Conservation (phyloP, 2,329 filamentous ascomycete genomes). For the Xylariales sp. region DNA sequence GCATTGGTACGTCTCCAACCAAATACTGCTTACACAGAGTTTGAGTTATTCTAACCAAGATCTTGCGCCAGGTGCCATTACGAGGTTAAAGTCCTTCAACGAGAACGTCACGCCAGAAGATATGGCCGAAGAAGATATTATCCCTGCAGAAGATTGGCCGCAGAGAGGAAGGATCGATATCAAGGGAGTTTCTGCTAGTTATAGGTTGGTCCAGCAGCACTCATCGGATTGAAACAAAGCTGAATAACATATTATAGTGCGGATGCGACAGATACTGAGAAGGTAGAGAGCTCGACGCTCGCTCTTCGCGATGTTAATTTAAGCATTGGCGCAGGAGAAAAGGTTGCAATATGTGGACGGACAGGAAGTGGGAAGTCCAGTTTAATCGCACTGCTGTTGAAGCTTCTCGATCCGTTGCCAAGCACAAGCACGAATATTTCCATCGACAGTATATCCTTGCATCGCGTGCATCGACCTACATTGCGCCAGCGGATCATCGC, state of each 20-base stretch:
- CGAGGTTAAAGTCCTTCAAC: conserved; percentile 19
- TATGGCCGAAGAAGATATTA: conserved; percentile 15
- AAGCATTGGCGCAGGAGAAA: conserved; percentile 21
- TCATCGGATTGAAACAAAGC: too few relatives aligned
- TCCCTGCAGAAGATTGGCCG: conserved; percentile 22
- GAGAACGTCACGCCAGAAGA: conserved; percentile 18
- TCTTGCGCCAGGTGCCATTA: conserved; percentile 19
- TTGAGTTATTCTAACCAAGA: too few relatives aligned
- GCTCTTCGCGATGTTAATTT: neutral
- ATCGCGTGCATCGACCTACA: conserved; percentile 23
- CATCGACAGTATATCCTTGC: conserved; percentile 28
- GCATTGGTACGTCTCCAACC: conserved; percentile 8
- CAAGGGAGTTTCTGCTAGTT: conserved; percentile 21
- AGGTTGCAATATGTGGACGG: conserved; percentile 27
- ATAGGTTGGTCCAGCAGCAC: too few relatives aligned
- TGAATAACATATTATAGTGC: too few relatives aligned
- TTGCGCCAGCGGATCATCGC: conserved; percentile 35
- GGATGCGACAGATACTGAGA: too few relatives aligned
- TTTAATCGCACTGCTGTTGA: conserved; percentile 31
- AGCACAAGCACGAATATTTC: conserved; percentile 15
- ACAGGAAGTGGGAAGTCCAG: conserved; percentile 35
- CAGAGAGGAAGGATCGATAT: conserved; percentile 18
- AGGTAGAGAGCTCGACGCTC: too few relatives aligned
- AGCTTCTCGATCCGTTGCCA: conserved; percentile 28
- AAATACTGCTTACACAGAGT: too few relatives aligned